Percentiles rank a stretch among this genome's conserved stretches.
phyloP scores from a whole-genome alignment of 208 protist species.

The Novymonas esmeraldas region DNA sequence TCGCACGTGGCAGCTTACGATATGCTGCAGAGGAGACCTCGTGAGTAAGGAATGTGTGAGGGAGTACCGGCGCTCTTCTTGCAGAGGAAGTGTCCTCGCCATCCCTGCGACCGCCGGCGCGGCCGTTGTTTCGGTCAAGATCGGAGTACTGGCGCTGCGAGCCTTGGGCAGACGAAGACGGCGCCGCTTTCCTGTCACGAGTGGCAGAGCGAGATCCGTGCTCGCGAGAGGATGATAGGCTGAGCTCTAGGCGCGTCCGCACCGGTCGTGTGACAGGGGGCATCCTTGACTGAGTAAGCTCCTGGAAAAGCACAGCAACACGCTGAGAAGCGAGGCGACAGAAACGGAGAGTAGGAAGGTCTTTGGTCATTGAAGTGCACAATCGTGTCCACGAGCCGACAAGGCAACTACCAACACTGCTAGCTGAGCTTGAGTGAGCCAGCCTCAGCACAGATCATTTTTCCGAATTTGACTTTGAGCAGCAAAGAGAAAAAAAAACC shows the following conservation, averaged over 20 bases:
- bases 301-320: no score
- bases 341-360: no score
- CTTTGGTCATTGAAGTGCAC: no score
- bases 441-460: no score
- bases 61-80: not conserved
- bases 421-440: no score
- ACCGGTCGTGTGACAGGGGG: not conserved
- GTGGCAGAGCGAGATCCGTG: not conserved
- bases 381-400: no score
- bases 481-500: no score
- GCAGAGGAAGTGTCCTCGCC: not conserved
- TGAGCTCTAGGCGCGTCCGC: not conserved
- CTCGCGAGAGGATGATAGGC: not conserved
- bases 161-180: not conserved
- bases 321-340: no score
- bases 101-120: not conserved
- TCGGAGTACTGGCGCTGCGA: not conserved
- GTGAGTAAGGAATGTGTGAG: constrained; percentile 3
- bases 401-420: no score
- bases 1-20: not conserved
- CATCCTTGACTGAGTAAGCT: no score
- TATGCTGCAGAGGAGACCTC: constrained; percentile 1
- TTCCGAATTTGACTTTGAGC: no score
- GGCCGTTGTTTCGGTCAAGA: not conserved
- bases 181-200: not conserved